Base-by-base conservation (phyloP, 106 monocot species). In the Dendrobium catenatum region DNA sequence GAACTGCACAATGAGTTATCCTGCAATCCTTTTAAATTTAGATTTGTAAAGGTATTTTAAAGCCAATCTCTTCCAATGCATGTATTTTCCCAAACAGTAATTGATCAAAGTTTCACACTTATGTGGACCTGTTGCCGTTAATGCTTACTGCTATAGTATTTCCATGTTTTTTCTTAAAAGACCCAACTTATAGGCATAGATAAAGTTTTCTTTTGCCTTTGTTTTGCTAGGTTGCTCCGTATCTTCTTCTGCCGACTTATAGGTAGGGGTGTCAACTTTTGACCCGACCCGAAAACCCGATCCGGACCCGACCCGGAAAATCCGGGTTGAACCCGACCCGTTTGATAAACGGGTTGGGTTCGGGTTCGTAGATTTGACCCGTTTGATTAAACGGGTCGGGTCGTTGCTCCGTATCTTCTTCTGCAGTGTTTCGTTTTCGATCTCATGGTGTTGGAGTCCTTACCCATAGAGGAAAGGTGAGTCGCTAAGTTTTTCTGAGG, bases 1-100 rank as follows among this genome's bases (percentile, higher is more conserved):
- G 49, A 68, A 77, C n/a, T 84, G 86, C 49, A 48, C 26, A 48
- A 42, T 76, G 76, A 51, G 24, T 76, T 49, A 49, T 76, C 27
- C 13, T 15, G 4, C 43, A 1, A 44, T 17, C 11, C 9, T 48
- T 6, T 3, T n/a, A 13, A 5, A 2, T 42, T 74, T 43, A 74
- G 37, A 37, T 74, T 42, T 44, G 43, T 44, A 44, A 43, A 74
- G 42, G 29, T 20, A 42, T 74, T 1, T 74, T 20, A 22, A 74
- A 74, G 74, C 43, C 11, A 72, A 72, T 11, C 27, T 6, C 42
- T 74, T 42, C 74, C 6, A 74, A 20, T 15, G 70, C 37, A 70
- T 70, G 33, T 70, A 37, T 27, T 70, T 70, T 70, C 13, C 13
- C 70, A 70, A 31, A 31, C n/a, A 20, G 33, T 31, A 70, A 33